Evolutionary conservation across 257 asterid species (phyloP), one percentile per base, ranked within the genome.

Genomic region (Solanum lycopersicoides): DNA sequence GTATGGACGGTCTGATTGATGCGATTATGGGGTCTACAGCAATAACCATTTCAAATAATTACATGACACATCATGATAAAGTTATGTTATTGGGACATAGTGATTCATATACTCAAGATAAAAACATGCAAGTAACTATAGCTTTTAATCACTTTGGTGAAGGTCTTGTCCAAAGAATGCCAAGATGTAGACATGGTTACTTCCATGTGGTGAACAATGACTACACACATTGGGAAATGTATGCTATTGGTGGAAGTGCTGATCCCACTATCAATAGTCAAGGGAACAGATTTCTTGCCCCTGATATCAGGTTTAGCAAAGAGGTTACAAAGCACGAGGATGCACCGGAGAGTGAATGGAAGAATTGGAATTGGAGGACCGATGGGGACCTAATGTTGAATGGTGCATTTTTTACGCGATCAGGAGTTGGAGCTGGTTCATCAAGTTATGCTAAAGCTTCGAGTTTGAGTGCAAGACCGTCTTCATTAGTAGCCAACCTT

Each of bases 191-290:
- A 86, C 98, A 90, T 90, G 98, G 98, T 3, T 93, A 94, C 75
- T 93, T 95, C 89, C 98, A 95, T 89, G 98, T 95, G 89, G 97
- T 95, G 89, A 94, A 94, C 89, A 95, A 95, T 90, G 98, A 95
- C 94, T 95, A 95, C 87, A 94, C 97, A 5, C 98, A 94, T 32
- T 95, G 98, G 98, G 95, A 93, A 90, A 95, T 95, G 98, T 95
- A 95, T 88, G 98, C 98, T 3, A 92, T 95, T 80, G 98, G 98
- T 44, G 98, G 98, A 80, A 95, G 98, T 86, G 98, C 98, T 18
- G 50, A 87, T 7, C 98, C 98, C 84, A 95, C 98, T 6, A 95
- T 95, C 30, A 92, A 93, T 68, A 95, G 98, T 66, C 98, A 95
- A 89, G 98, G 98, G 83, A 95, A 94, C 82, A 91, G 98, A 91